phyloP scores from a whole-genome alignment of 371 early-diverging fungal species.

The Mortierella sp. region DNA sequence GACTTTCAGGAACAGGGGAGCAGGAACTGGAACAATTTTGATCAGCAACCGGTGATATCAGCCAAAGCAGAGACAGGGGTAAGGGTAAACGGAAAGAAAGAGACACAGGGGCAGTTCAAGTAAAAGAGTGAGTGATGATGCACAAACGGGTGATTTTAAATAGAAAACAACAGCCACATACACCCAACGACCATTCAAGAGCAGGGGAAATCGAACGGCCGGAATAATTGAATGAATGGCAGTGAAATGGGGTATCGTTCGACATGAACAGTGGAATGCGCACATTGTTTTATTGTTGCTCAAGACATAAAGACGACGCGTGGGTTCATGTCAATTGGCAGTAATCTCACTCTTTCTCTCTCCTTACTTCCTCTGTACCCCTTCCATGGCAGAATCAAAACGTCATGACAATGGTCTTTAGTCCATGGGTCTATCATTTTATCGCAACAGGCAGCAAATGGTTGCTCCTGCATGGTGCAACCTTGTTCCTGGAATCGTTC shows the following conservation, averaged over 20 bases:
- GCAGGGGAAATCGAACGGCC: too few species aligned
- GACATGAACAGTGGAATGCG: not conserved
- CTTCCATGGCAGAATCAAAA: not conserved
- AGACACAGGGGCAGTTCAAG: not conserved
- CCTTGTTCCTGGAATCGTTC: not conserved
- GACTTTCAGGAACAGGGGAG: not conserved
- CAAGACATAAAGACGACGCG: not conserved
- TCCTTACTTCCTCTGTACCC: not conserved
- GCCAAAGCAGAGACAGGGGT: not conserved
- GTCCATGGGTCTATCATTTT: too few species aligned
- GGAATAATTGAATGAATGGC: not conserved
- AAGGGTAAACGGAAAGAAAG: too few species aligned
- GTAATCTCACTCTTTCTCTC: not conserved
- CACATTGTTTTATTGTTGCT: too few species aligned
- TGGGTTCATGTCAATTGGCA: not conserved
- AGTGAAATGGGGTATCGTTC: not conserved
- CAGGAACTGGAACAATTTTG: not conserved
- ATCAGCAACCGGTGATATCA: not conserved
- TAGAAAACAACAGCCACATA: not conserved
- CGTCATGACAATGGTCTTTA: not conserved
- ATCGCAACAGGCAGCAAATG: not conserved
- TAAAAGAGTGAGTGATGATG: too few species aligned
- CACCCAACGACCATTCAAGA: too few species aligned
- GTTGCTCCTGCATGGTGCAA: slow-evolving; percentile 1
- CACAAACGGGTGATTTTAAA: too few species aligned